Evolutionary conservation across 2,329 filamentous ascomycete species (phyloP), one percentile per base, ranked within the genome.

Genomic region (Nemania sp.): DNA sequence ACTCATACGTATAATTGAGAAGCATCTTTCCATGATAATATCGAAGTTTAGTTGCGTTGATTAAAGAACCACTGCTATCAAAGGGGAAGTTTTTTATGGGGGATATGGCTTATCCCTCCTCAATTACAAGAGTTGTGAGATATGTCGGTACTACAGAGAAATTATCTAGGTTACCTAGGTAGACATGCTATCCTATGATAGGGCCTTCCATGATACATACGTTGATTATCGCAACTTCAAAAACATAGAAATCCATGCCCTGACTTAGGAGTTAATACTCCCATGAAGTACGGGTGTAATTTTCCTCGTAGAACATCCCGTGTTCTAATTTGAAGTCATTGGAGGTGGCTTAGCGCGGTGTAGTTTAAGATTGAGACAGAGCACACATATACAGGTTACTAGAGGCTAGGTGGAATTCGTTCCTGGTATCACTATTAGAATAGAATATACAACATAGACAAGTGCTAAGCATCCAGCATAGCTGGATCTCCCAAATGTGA

Each of bases 401-500:
- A 10, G 52, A 32, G 10, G 5, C n/a, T 54, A 7, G 8, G 15
- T 51, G 18, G 24, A 45, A 32, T 38, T 57, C 6, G 20, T 47
- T 53, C 38, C 13, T 55, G 60, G 41, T 43, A 60, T 67, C 26
- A 60, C 26, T 45, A 41, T 62, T 32, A 24, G 7, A 49, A 64
- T 29, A 49, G 13, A 53, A 13, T 43, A 60, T n/a, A 60, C 22
- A 45, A 20, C n/a, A 43, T 8, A 24, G 6, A 6, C 26, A 49
- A 13, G 26, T 15, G 47, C 27, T 18, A 43, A 24, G 49, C 56
- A 55, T 43, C 11, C 43, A 60, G 64, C 45, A 59, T 41, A 5
- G 27, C n/a, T 15, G n/a, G 18, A 24, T 20, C 22, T 52, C 54
- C 5, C 32, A 52, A 43, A 35, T 27, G 15, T 51, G 27, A 26